Base-by-base conservation (phyloP, 495 filamentous ascomycete species). In the Aspergillus haitiensis region DNA sequence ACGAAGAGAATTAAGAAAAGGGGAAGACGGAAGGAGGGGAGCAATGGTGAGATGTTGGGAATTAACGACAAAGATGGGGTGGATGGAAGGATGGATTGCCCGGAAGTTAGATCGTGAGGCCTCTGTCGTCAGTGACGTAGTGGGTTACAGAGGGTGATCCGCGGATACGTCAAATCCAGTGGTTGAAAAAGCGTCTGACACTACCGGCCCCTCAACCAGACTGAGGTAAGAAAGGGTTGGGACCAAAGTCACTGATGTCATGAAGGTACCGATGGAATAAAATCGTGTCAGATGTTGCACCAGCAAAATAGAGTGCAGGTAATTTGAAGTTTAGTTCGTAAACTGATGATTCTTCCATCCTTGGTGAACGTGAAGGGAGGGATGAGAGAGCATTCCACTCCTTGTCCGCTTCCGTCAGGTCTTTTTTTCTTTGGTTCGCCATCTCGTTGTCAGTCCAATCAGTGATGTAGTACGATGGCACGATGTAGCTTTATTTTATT, bases 91-190 rank as follows among this genome's bases (percentile, higher is more conserved):
- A 70, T 65, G 68, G 66, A 65, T 58, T 18, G 64, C 56, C 62
- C 69, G 67, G 71, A 73, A 72, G 69, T 62, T 71, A 71, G 53
- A 55, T 49, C 53, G 63, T 44, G 34, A 50, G 21, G 55, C 49
- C 56, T 39, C 34, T 45, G 52, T 56, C 52, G 50, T 55, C 62
- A n/a, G 56, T 68, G 66, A 68, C 63, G 63, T 68, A 63, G 63
- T 65, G 56, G 45, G 65, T 68, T 68, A 57, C 62, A 63, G 59
- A 57, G 52, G n/a, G 11, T 34, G 56, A 58, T 55, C 63, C 58
- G 44, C 52, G 63, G 61, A 62, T 62, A 37, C 37, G 9, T 33
- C 44, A 47, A 34, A 27, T 27, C 56, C 40, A 40, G 56, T 46
- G 21, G 40, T 21, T 53, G 56, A 59, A 37, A 9, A 48, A 8